phyloP scores from a whole-genome alignment of 208 protist species.

The Leishmania tarentolae region DNA sequence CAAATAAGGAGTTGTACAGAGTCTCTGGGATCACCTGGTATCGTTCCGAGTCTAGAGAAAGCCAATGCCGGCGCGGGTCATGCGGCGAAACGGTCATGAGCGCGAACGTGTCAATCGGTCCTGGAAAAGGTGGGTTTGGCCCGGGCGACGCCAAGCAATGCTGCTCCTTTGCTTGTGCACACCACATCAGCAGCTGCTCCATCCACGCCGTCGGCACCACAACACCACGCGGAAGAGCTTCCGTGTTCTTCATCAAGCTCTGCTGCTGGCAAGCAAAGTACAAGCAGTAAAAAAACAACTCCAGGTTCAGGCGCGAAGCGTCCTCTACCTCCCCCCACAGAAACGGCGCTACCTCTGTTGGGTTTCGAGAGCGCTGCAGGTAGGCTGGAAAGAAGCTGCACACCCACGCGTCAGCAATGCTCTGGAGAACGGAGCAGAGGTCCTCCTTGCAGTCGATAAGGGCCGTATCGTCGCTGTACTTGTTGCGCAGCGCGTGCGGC shows the following conservation, averaged over 20 bases:
- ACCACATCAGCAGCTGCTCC: constrained; percentile 49
- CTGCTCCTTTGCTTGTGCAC: constrained; percentile 11
- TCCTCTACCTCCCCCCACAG: constrained; percentile 43
- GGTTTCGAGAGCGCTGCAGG: constrained; percentile 31
- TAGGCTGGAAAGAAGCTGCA: constrained; percentile 48
- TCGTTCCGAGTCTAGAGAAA: constrained; percentile 22
- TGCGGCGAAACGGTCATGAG: constrained; percentile 40
- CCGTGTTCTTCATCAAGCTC: constrained; percentile 47
- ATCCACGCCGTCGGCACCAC: constrained; percentile 69
- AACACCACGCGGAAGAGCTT: constrained; percentile 41
- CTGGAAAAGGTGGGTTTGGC: constrained; percentile 34
- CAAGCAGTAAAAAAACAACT: constrained; percentile 62
- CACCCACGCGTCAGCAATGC: constrained; percentile 49
- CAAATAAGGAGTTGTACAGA: constrained; percentile 60
- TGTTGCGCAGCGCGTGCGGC: constrained; percentile 22
- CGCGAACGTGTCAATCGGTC: constrained; percentile 66
- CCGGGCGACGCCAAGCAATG: background rate
- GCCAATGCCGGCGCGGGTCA: constrained; percentile 48
- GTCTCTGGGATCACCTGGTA: constrained; percentile 73
- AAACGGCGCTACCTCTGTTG: constrained; percentile 23
- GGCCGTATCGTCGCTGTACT: constrained; percentile 25
- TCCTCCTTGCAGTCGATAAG: constrained; percentile 22
- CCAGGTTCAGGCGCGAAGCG: constrained; percentile 20
- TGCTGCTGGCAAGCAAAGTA: constrained; percentile 47
- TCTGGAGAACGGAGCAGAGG: constrained; percentile 16